Percentiles rank a stretch among this genome's conserved stretches.
Evolutionary conservation across 352 stramenopile genomes (phyloP).

Genomic region (Peronospora farinosa): DNA sequence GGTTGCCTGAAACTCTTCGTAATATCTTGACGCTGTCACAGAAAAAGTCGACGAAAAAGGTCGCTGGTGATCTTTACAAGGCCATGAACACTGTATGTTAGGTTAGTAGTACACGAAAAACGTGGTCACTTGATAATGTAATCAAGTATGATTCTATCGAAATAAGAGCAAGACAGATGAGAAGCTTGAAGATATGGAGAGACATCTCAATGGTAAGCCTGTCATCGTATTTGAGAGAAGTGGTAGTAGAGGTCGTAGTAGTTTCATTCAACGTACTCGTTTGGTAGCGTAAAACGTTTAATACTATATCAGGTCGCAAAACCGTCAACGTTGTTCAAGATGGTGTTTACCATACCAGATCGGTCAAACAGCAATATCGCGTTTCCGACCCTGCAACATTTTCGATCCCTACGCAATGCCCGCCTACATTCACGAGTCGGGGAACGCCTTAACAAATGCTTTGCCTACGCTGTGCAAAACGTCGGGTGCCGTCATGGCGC

Average conservation of each 20-base stretch:
- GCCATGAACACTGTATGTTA: slow-evolving; percentile 51
- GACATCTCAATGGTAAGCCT: too few relatives aligned
- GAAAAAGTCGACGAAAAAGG: slow-evolving; percentile 66
- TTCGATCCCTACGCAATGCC: not conserved
- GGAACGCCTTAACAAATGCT: slow-evolving; percentile 47
- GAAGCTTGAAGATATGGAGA: slow-evolving; percentile 8
- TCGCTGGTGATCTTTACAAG: slow-evolving; percentile 59
- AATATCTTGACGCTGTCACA: slow-evolving; percentile 49
- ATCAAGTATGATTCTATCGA: slow-evolving; percentile 10
- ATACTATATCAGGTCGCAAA: slow-evolving; percentile 24
- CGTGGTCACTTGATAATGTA: slow-evolving; percentile 10
- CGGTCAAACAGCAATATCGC: not conserved
- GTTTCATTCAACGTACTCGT: slow-evolving; percentile 14
- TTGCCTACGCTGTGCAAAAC: slow-evolving; percentile 62
- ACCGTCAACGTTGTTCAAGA: slow-evolving; percentile 6
- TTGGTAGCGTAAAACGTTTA: slow-evolving; percentile 32
- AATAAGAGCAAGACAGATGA: slow-evolving; percentile 14
- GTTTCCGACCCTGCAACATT: not conserved
- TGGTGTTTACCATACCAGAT: not conserved
- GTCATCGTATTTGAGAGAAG: slow-evolving; percentile 5
- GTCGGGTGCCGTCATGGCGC: slow-evolving; percentile 83
- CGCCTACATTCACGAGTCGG: slow-evolving; percentile 22
- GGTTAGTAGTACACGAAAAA: slow-evolving; percentile 18
- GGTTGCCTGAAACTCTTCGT: slow-evolving; percentile 52
- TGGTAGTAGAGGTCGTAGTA: slow-evolving; percentile 16